Base-by-base conservation (phyloP, 2,329 filamentous ascomycete species). In the Colletotrichum agaves region DNA sequence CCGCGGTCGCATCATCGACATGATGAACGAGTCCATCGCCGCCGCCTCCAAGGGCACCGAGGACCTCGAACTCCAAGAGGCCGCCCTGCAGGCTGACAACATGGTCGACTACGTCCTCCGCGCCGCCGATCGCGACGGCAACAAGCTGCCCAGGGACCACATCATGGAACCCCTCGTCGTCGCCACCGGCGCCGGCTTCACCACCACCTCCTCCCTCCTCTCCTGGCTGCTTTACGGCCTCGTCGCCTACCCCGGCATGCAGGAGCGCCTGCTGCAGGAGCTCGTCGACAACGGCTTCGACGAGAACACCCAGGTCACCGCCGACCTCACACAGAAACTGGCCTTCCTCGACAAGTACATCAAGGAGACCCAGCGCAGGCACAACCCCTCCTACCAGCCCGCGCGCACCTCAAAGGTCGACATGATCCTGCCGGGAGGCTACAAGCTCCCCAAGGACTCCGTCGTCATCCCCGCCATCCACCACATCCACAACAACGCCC, bases 381-480 rank as follows among this genome's bases (percentile, higher is more conserved):
- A 90, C 77, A 89, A 87, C 75, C 85, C 88, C 0, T 87, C 85
- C 0, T 90, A 85, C 77, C 88, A 90, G 71, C 85, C 88, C 0
- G 88, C 80, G 1, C 85, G 88, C 33, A 90, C 85, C 1, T 78
- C 87, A 2, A 84, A 84, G 67, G 77, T 77, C 3, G 87, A 90
- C 72, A 75, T 87, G 63, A 80, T 90, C 27, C 76, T 90, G 0
- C 88, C 88, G 0, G 88, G 87, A 0, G 88, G 87, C 0, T 90
- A 88, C 78, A 82, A 80, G 61, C 73, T 90, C 0, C 84, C 86
- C 31, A 79, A 81, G 60, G 85, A 82, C 70, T 73, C 80, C 0
- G 78, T 90, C 35, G 78, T 89, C 33, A 85, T 90, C 61, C 80
- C 84, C 0, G 84, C 84, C 0, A 74, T 85, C n/a, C 81, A 83